A percentile compares a stretch with the other conserved stretches of the same genome.
Conservation (phyloP, 2,329 filamentous ascomycete species). For the Aspergillus chevalieri region DNA sequence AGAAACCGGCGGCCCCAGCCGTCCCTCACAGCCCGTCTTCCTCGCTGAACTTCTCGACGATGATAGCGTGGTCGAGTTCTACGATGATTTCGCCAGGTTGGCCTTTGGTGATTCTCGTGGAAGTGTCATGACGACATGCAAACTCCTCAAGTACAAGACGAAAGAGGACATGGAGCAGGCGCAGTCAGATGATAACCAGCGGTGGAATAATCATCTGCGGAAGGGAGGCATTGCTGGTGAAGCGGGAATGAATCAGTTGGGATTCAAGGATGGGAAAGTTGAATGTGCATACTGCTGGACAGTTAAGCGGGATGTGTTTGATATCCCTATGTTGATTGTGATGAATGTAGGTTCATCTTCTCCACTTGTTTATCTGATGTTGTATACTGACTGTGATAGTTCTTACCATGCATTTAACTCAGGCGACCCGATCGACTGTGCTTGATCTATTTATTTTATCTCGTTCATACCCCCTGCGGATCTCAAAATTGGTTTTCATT, state of each 20-base stretch:
- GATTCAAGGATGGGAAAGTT: constrained; percentile 77
- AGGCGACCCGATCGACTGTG: constrained; percentile 2
- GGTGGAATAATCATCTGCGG: constrained; percentile 36
- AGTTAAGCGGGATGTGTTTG: constrained; percentile 92
- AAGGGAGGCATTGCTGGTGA: constrained; percentile 44
- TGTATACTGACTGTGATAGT: constrained; percentile 23
- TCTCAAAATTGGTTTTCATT: too few species aligned
- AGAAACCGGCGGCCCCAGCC: constrained; percentile 35
- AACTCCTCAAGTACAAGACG: constrained; percentile 82
- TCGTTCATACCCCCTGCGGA: too few species aligned
- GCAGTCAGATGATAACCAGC: constrained; percentile 44
- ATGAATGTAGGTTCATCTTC: constrained; percentile 74
- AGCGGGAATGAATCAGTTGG: constrained; percentile 72
- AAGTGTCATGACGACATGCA: constrained; percentile 74
- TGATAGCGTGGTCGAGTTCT: constrained; percentile 87
- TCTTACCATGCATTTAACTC: constrained; percentile 42
- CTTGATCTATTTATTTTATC: too few species aligned
- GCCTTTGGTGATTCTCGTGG: constrained; percentile 88
- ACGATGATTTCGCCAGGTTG: constrained; percentile 87
- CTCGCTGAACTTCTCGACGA: constrained; percentile 90
- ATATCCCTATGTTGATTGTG: constrained; percentile 97
- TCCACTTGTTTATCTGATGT: background rate
- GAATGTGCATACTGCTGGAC: constrained; percentile 97
- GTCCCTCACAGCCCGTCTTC: constrained; percentile 71
- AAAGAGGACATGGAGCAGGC: constrained; percentile 50